phyloP scores from a whole-genome alignment of 352 stramenopile species.

The Globisporangium spiculum region DNA sequence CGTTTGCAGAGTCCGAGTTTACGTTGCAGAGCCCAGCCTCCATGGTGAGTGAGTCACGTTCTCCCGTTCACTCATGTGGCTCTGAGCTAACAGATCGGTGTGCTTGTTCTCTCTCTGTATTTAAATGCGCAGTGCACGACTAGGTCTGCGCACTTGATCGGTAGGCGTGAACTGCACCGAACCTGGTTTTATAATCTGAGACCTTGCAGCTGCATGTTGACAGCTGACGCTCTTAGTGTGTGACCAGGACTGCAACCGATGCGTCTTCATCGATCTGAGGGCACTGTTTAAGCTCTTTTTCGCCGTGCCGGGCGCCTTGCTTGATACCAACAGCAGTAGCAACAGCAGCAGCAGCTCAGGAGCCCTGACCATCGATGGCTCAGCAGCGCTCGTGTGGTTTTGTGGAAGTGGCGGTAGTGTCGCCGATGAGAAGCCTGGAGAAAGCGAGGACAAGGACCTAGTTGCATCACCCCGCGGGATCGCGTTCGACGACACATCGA shows the following conservation, averaged over 20 bases:
- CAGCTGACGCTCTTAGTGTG: conserved; percentile 26
- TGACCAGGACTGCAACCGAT: conserved; percentile 26
- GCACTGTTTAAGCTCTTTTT: conserved; percentile 35
- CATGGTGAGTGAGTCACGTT: conserved; percentile 15
- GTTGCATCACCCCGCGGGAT: conserved; percentile 23
- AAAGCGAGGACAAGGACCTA: neutral
- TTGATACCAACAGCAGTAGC: neutral
- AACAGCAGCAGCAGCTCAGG: neutral
- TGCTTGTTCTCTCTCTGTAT: neutral
- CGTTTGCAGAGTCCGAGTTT: conserved; percentile 11
- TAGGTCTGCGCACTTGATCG: conserved; percentile 19
- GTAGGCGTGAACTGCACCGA: conserved; percentile 1
- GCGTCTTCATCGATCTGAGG: conserved; percentile 30
- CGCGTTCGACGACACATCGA: conserved; percentile 47
- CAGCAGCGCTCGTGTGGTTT: conserved; percentile 4
- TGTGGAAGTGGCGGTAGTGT: neutral
- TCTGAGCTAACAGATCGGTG: neutral
- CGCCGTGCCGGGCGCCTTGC: neutral
- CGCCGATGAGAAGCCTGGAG: neutral
- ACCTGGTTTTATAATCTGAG: neutral
- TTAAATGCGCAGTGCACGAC: conserved; percentile 4
- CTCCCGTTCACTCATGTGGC: neutral
- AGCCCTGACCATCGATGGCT: neutral
- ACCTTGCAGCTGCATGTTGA: conserved; percentile 1
- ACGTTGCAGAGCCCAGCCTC: conserved; percentile 17